Conservation (phyloP, 805 yeast species). For the Tetrapisispora fleetii region DNA sequence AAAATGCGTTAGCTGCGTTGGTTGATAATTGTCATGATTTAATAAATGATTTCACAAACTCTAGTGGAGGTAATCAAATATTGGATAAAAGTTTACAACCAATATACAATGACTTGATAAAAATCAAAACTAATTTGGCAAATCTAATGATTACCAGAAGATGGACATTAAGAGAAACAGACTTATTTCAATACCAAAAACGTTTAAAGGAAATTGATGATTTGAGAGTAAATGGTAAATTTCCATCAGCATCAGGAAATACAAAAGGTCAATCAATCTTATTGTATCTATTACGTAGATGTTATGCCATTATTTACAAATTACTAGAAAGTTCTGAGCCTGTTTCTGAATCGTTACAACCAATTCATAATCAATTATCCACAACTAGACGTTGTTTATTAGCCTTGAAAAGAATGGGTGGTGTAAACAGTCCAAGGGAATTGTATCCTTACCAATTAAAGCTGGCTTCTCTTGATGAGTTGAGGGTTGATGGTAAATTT, state of each 20-base stretch:
- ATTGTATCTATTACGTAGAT: constrained; percentile 74
- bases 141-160: constrained; percentile 83
- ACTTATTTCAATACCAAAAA: constrained; percentile 74
- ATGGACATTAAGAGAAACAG: constrained; percentile 97
- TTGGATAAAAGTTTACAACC: constrained; percentile 44
- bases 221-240: constrained; percentile 52
- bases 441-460: constrained; percentile 94
- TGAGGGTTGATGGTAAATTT: constrained; percentile 86
- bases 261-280: constrained; percentile 51
- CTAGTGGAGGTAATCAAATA: constrained; percentile 23
- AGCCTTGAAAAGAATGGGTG: constrained; percentile 89
- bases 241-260: constrained; percentile 30
- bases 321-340: constrained; percentile 89
- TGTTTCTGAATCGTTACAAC: constrained; percentile 86
- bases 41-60: constrained; percentile 52
- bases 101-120: constrained; percentile 53
- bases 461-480: constrained; percentile 77
- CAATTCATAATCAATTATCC: constrained; percentile 84
- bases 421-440: constrained; percentile 78
- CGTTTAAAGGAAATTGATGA: constrained; percentile 66
- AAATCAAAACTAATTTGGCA: constrained; percentile 64
- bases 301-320: constrained; percentile 84
- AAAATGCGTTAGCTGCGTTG: constrained; percentile 54
- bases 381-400: constrained; percentile 85
- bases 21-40: constrained; percentile 77